Evolutionary conservation across 768 basidiomycete species (phyloP).

Genomic region (Mycena maculata): DNA sequence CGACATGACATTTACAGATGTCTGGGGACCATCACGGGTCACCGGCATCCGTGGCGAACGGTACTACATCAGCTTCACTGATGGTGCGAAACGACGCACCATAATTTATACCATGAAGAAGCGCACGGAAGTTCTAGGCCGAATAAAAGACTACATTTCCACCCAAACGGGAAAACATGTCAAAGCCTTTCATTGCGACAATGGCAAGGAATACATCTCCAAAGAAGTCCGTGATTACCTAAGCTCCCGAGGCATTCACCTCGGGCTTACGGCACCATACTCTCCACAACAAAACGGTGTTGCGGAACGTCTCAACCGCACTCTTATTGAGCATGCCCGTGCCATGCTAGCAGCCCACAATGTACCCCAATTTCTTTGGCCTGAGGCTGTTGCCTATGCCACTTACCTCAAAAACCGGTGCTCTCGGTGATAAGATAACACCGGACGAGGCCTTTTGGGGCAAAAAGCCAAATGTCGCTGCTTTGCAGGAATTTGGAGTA

Average conservation of each 20-base stretch:
- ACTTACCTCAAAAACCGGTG: slow-evolving; percentile 26
- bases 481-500: slow-evolving; percentile 11
- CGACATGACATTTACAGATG: slow-evolving; percentile 33
- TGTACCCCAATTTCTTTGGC: slow-evolving; percentile 35
- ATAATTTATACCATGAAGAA: slow-evolving; percentile 17
- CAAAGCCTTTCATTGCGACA: slow-evolving; percentile 18
- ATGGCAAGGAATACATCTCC: slow-evolving; percentile 8
- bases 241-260: slow-evolving; percentile 33
- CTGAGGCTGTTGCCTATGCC: too few relatives aligned
- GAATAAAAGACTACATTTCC: slow-evolving; percentile 10
- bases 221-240: slow-evolving; percentile 27
- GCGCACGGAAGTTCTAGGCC: neutral
- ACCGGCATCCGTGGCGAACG: slow-evolving; percentile 21
- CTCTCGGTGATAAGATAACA: too few relatives aligned
- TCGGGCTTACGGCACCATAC: slow-evolving; percentile 6
- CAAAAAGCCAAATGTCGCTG: slow-evolving; percentile 11
- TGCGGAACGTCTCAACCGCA: slow-evolving; percentile 40
- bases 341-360: slow-evolving; percentile 34
- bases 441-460: slow-evolving; percentile 19
- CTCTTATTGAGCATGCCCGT: slow-evolving; percentile 25
- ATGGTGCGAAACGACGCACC: slow-evolving; percentile 16
- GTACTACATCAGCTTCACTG: slow-evolving; percentile 31
- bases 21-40: slow-evolving; percentile 37
- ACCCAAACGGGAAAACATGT: neutral
- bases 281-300: slow-evolving; percentile 46